Conservation (phyloP, 2,329 filamentous ascomycete species). For the Ophiostoma quercus region DNA sequence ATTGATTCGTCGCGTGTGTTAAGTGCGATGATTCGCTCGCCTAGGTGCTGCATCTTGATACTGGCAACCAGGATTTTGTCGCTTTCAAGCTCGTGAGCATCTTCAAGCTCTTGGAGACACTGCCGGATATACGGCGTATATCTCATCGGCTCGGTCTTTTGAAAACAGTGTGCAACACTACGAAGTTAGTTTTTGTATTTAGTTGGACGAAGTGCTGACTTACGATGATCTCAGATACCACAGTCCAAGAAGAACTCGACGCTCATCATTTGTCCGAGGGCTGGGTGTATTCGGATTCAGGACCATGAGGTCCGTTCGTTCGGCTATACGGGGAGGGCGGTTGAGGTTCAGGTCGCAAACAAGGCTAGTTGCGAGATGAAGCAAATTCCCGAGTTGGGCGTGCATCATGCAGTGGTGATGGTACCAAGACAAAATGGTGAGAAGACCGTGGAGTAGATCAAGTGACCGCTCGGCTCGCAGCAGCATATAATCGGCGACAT, state of each 20-base stretch:
- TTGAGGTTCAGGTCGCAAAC: constrained; percentile 46
- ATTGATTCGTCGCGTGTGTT: constrained; percentile 35
- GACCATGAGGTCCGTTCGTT: constrained; percentile 42
- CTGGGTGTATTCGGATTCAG: constrained; percentile 38
- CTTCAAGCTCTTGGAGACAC: constrained; percentile 44
- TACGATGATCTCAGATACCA: constrained; percentile 49
- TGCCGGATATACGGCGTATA: constrained; percentile 50
- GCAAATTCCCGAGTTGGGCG: constrained; percentile 47
- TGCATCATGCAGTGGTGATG: constrained; percentile 53
- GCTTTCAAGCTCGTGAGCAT: constrained; percentile 41
- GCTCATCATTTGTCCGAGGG: constrained; percentile 47
- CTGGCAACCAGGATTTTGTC: constrained; percentile 45
- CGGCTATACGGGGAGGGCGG: constrained; percentile 38
- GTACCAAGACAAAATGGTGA: constrained; percentile 48
- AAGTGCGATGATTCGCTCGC: constrained; percentile 45
- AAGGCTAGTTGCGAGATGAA: constrained; percentile 45
- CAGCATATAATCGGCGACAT: constrained; percentile 46
- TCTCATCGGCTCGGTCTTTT: constrained; percentile 45
- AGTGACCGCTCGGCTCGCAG: constrained; percentile 47
- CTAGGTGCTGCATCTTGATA: constrained; percentile 46
- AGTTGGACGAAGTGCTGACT: background rate
- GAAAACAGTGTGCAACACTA: constrained; percentile 38
- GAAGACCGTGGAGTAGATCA: constrained; percentile 46
- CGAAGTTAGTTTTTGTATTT: background rate
- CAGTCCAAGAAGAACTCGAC: constrained; percentile 47